Conservation (phyloP, 108 stramenopile genomes). For the Cylindrotheca fusiformis region DNA sequence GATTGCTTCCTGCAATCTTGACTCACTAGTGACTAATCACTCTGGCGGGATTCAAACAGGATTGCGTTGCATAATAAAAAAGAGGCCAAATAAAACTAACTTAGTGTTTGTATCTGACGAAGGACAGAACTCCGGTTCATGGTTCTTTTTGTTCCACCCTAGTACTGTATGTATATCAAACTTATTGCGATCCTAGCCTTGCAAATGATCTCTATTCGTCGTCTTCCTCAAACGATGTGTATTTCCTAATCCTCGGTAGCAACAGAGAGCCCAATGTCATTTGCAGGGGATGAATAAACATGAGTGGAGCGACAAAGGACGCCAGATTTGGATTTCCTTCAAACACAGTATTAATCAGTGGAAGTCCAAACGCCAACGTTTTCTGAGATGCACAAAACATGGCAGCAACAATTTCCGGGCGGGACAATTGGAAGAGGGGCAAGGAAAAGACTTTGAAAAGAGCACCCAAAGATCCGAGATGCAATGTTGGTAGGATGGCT, state of each 20-base stretch:
- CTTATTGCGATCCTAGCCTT: neutral
- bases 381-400: slow-evolving; percentile 87
- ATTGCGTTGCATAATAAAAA: too few species aligned
- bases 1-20: too few species aligned
- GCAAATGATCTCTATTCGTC: neutral
- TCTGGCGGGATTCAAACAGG: too few species aligned
- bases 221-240: slow-evolving; percentile 2
- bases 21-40: too few species aligned
- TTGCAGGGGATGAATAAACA: slow-evolving; percentile 90
- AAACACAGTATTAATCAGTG: slow-evolving; percentile 87
- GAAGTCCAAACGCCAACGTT: slow-evolving; percentile 89
- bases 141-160: neutral
- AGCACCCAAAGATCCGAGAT: slow-evolving; percentile 51
- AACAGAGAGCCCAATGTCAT: slow-evolving; percentile 77
- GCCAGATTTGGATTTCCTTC: slow-evolving; percentile 83
- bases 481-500: slow-evolving; percentile 60
- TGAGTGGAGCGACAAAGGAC: slow-evolving; percentile 82
- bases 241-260: slow-evolving; percentile 32
- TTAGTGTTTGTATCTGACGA: too few species aligned
- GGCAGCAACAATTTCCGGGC: slow-evolving; percentile 68
- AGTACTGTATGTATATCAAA: neutral
- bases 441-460: slow-evolving; percentile 52
- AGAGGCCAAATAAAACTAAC: too few species aligned
- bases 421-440: slow-evolving; percentile 33
- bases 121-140: too few species aligned